A percentile compares a stretch with the other conserved stretches of the same genome.
Evolutionary conservation across 768 basidiomycete genomes (phyloP).

Genomic region (Ramaria sp.): DNA sequence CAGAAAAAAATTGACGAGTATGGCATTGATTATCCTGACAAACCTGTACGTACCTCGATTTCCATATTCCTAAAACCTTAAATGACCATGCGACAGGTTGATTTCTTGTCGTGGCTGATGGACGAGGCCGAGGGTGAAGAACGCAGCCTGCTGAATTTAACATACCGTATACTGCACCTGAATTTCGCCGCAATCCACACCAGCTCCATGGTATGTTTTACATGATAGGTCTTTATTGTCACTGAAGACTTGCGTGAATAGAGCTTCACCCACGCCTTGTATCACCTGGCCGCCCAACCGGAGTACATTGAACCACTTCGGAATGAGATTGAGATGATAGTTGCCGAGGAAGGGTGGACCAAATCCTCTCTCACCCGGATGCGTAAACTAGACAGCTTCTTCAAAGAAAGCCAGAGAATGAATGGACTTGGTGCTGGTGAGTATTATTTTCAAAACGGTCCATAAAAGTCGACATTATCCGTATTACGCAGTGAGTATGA

Average conservation of each 20-base stretch:
- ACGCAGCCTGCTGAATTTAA: not conserved
- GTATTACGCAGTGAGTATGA: too few species aligned
- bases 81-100: conserved; percentile 1
- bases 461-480: too few species aligned
- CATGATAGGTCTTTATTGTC: not conserved
- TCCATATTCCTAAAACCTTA: not conserved
- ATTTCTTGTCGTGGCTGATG: conserved; percentile 10
- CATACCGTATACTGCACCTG: conserved; percentile 2
- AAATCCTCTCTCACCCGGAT: conserved; percentile 21
- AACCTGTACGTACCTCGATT: conserved; percentile 5
- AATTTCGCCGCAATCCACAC: conserved; percentile 11
- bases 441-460: conserved; percentile 5
- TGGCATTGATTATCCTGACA: conserved; percentile 7
- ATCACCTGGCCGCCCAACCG: conserved; percentile 24
- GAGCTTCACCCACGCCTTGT: conserved; percentile 26
- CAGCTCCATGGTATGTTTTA: conserved; percentile 5
- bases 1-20: conserved; percentile 7
- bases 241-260: not conserved
- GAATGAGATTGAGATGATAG: conserved; percentile 27
- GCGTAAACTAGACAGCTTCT: conserved; percentile 26
- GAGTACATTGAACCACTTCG: conserved; percentile 28
- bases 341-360: conserved; percentile 16
- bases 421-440: conserved; percentile 16
- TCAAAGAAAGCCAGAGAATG: conserved; percentile 21
- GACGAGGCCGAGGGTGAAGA: conserved; percentile 6